Base-by-base conservation (phyloP, 352 stramenopile species). In the Phytophthora kernoviae region DNA sequence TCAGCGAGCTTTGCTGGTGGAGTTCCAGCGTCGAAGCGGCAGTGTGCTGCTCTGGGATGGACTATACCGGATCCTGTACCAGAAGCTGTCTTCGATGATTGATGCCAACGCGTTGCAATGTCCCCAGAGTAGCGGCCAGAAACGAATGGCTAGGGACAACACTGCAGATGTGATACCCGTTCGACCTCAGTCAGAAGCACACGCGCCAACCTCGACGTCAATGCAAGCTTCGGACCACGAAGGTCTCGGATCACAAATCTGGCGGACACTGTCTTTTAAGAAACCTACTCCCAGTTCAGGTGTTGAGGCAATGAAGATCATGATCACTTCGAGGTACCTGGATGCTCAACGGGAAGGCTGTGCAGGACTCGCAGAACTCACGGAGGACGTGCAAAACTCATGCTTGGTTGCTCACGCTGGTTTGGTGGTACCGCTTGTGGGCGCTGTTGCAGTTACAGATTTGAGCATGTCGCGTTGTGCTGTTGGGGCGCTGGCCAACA, bases 281-380 rank as follows among this genome's bases (percentile, higher is more conserved):
- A 73, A 70, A 21, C 66, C 66, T 12, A 86, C 77, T 18, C 78
- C 80, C 8, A 77, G 54, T 33, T 94, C 85, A 6, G 85, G 85
- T 34, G 76, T 92, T 8, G 81, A 93, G 30, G 83, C 82, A 18
- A 91, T 94, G 79, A 90, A 91, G 63, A 90, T 92, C 49, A 94
- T 94, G 85, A 58, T 94, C 18, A 90, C 81, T 8, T 93, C 83
- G 24, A 77, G 77, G 42, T 90, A 77, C 43, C 40, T 81, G 10
- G 85, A 94, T 36, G 79, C 75, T 9, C 87, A 91, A 65, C 78
- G 79, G 3, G 85, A 94, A 75, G 85, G 81, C 24, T 94, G 83
- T 59, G 67, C 81, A 4, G 83, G 75, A 0, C 77, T 94, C 21
- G 85, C 85, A 0, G 77, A 84, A 40, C 78, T 92, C 50, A 93